phyloP scores from a whole-genome alignment of 2,329 filamentous ascomycete species.

The Hymenotorrendiella dingleyae region DNA sequence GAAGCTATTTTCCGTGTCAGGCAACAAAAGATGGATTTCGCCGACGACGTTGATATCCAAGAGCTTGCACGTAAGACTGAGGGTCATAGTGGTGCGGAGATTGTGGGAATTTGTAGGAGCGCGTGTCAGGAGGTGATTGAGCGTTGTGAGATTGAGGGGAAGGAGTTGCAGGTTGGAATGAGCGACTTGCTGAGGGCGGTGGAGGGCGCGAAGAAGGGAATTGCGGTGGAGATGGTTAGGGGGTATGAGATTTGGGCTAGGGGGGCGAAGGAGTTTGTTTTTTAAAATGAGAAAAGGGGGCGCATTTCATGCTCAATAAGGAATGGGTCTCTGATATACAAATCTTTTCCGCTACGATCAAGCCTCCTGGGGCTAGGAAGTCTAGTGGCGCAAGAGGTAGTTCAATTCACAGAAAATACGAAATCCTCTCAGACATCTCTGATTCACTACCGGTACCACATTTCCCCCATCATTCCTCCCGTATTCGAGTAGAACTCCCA shows the following conservation, averaged over 20 bases:
- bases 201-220: constrained; percentile 46
- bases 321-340: too few relatives aligned
- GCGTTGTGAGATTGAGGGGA: constrained; percentile 38
- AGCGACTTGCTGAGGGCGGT: constrained; percentile 41
- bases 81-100: constrained; percentile 81
- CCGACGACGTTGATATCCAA: constrained; percentile 58
- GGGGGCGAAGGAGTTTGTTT: constrained; percentile 16
- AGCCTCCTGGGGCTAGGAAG: too few relatives aligned
- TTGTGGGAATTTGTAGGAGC: constrained; percentile 54
- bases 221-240: constrained; percentile 52
- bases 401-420: too few relatives aligned
- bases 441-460: too few relatives aligned
- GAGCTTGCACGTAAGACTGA: constrained; percentile 60
- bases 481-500: too few relatives aligned
- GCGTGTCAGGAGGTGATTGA: constrained; percentile 46
- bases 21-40: constrained; percentile 53
- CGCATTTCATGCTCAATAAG: too few relatives aligned
- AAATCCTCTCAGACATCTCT: too few relatives aligned
- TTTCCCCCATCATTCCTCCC: too few relatives aligned
- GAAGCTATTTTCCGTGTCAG: constrained; percentile 70
- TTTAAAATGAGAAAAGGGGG: constrained; percentile 1
- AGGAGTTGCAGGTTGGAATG: constrained; percentile 37
- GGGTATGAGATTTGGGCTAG: constrained; percentile 52
- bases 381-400: too few relatives aligned
- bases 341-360: too few relatives aligned